Evolutionary conservation across 2,329 filamentous ascomycete species (phyloP).

Genomic region (Cladosporium sp.): DNA sequence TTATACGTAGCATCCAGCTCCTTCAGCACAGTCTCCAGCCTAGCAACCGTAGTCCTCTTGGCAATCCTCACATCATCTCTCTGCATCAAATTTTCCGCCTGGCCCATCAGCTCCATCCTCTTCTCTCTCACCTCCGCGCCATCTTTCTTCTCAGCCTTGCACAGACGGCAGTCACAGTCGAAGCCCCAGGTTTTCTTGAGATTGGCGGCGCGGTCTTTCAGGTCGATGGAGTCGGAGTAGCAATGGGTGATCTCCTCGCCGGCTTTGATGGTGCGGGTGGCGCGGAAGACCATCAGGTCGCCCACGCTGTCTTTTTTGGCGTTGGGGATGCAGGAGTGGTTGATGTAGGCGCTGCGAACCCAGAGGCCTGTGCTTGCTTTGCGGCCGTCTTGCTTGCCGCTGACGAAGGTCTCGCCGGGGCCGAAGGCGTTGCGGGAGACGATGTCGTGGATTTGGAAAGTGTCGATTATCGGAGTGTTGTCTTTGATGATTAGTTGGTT

Average conservation of each 20-base stretch:
- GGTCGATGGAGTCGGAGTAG: slow-evolving; percentile 31
- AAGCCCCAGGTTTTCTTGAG: slow-evolving; percentile 21
- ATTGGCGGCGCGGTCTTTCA: slow-evolving; percentile 10
- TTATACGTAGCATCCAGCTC: slow-evolving; percentile 18
- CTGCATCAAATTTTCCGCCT: slow-evolving; percentile 14
- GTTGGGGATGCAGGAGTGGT: slow-evolving; percentile 41
- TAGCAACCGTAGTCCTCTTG: slow-evolving; percentile 15
- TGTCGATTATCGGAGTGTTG: slow-evolving; percentile 33
- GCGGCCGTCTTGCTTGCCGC: slow-evolving; percentile 6
- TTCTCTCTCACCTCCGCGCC: slow-evolving; percentile 14
- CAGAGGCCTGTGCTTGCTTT: slow-evolving; percentile 35
- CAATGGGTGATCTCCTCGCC: slow-evolving; percentile 39
- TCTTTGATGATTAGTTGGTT: slow-evolving; percentile 29
- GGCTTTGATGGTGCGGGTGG: slow-evolving; percentile 34
- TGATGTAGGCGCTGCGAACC: slow-evolving; percentile 39
- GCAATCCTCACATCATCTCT: slow-evolving; percentile 9
- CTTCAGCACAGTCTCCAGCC: slow-evolving; percentile 14
- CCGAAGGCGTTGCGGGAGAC: slow-evolving; percentile 39
- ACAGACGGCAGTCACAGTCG: slow-evolving; percentile 17
- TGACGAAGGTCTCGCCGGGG: slow-evolving; percentile 18
- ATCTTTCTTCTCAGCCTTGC: slow-evolving; percentile 18
- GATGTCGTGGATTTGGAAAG: slow-evolving; percentile 37
- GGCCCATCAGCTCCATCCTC: slow-evolving; percentile 14
- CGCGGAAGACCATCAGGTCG: slow-evolving; percentile 40
- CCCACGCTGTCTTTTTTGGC: slow-evolving; percentile 36